Evolutionary conservation across 1,139 yeast genomes (phyloP).

Genomic region (Arxiozyma telluris): DNA sequence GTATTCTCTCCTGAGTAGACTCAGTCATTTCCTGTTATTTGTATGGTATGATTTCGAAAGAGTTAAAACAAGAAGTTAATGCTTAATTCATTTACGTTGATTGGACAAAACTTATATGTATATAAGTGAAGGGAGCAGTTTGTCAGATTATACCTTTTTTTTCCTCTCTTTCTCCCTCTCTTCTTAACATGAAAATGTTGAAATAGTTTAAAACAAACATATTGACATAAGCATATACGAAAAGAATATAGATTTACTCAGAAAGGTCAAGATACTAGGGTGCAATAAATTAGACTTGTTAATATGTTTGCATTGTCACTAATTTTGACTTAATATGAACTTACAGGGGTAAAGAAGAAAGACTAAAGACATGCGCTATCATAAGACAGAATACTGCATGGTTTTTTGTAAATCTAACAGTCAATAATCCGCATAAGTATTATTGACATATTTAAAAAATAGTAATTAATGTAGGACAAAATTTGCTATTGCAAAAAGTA

Average conservation of each 20-base stretch:
- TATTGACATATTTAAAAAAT: no score
- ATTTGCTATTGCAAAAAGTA: no score
- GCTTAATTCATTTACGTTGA: not conserved
- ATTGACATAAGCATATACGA: not conserved
- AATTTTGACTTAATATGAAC: not conserved
- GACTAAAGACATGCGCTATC: not conserved
- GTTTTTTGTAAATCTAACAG: not conserved
- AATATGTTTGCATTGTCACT: no score
- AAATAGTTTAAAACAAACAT: no score
- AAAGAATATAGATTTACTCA: no score
- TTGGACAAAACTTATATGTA: no score
- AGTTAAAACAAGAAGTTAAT: no score
- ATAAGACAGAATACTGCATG: no score
- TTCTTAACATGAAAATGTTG: not conserved
- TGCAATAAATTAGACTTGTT: not conserved
- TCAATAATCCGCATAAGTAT: not conserved
- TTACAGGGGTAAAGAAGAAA: not conserved
- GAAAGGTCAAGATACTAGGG: not conserved
- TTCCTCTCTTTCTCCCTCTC: no score
- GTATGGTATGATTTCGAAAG: not conserved
- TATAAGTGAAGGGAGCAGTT: not conserved
- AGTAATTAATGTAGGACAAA: no score
- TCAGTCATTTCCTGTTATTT: not conserved
- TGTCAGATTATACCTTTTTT: no score
- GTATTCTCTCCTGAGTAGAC: not conserved